These are phyloP conservation scores for Allomyces javanicus DNA, from an alignment of 192 early-diverging fungal genomes.

Conservation along the genomic window DNA sequence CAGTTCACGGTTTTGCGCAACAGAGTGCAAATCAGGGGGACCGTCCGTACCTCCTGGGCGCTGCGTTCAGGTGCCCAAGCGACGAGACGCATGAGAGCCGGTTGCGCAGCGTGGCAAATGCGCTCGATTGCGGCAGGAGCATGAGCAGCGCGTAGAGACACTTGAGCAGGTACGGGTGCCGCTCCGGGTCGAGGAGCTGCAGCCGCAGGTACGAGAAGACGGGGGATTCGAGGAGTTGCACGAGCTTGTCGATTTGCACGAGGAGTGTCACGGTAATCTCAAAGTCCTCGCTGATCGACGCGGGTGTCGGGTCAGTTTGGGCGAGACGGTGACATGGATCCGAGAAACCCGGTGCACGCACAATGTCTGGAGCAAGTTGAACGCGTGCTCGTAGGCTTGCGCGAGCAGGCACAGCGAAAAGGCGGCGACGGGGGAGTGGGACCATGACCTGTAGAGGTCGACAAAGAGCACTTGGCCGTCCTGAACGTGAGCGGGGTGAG, in stretches of 20 bases:
- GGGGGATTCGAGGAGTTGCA: conserved; percentile 90
- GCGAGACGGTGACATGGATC: not conserved
- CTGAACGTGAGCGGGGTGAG: conserved; percentile 5
- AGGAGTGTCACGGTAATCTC: conserved; percentile 87
- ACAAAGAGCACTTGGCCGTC: conserved; percentile 69
- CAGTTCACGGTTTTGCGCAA: not conserved
- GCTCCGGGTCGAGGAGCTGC: conserved; percentile 78
- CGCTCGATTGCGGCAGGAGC: conserved; percentile 88
- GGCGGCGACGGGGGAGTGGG: conserved; percentile 84
- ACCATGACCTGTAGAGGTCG: conserved; percentile 81
- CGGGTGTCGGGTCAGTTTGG: not conserved
- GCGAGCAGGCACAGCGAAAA: conserved; percentile 86
- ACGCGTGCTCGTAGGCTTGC: conserved; percentile 88
- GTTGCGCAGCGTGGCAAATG: conserved; percentile 87
- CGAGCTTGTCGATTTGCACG: conserved; percentile 94
- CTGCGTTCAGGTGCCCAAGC: conserved; percentile 37
- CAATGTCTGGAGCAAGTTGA: conserved; percentile 62
- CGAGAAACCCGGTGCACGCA: conserved; percentile 9
- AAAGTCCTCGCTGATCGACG: conserved; percentile 37
- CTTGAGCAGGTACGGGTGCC: conserved; percentile 75
- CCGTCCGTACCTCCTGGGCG: conserved; percentile 25
- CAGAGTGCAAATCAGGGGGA: not conserved
- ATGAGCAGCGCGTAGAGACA: conserved; percentile 90
- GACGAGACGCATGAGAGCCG: conserved; percentile 71
- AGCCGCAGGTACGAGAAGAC: conserved; percentile 90